Conservation (phyloP, 257 asterid genomes). For the Misopates orontium region DNA sequence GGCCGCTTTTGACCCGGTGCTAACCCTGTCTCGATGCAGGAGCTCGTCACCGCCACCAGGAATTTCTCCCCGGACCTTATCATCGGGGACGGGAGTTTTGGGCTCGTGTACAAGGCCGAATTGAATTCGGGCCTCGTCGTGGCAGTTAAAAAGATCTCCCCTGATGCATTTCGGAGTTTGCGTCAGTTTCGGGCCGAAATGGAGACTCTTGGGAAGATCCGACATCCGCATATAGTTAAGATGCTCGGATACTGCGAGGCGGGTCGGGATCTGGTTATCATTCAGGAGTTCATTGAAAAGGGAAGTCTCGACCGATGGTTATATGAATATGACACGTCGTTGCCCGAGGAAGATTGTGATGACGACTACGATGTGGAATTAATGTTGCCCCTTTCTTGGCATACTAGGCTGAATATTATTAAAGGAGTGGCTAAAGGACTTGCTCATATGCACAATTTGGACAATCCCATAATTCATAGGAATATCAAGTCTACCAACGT, state of each 20-base stretch:
- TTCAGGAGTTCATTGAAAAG: constrained; percentile 70
- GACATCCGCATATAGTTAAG: constrained; percentile 65
- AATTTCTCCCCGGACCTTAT: constrained; percentile 71
- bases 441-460: constrained; percentile 65
- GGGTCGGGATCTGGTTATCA: constrained; percentile 66
- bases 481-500: constrained; percentile 79
- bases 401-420: constrained; percentile 54
- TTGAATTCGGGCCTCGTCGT: constrained; percentile 63
- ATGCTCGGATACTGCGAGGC: constrained; percentile 71
- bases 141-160: constrained; percentile 69
- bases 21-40: constrained; percentile 68
- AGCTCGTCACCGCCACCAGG: constrained; percentile 61
- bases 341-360: not conserved
- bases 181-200: constrained; percentile 94
- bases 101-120: constrained; percentile 77
- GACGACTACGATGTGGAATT: constrained; percentile 30
- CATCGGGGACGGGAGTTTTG: constrained; percentile 90
- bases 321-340: constrained; percentile 62
- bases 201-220: constrained; percentile 86
- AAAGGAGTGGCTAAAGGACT: constrained; percentile 67
- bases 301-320: constrained; percentile 94
- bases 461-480: constrained; percentile 59
- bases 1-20: constrained; percentile 62
- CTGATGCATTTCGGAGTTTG: constrained; percentile 84
- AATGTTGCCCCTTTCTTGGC: constrained; percentile 58